A percentile compares a stretch with the other conserved stretches of the same genome.
Conservation (phyloP, 805 yeast genomes). For the Pichia exigua region DNA sequence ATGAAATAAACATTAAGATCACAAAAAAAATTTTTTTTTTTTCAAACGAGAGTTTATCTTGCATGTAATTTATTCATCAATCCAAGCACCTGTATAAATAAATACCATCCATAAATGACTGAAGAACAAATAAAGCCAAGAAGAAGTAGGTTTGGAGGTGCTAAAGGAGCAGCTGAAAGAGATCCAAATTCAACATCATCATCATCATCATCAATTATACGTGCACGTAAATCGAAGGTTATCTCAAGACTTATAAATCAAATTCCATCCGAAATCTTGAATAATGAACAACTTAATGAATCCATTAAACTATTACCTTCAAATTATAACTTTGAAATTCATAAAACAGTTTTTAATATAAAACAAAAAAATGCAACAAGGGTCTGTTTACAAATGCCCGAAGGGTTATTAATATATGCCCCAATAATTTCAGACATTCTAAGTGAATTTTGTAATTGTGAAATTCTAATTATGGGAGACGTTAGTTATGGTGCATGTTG, state of each 20-base stretch:
- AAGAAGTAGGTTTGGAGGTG: constrained; percentile 25
- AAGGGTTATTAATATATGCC: constrained; percentile 84
- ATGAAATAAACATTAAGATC: background rate
- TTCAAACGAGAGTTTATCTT: background rate
- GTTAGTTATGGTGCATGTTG: constrained; percentile 99
- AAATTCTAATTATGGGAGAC: constrained; percentile 94
- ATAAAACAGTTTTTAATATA: constrained; percentile 92
- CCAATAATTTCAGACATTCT: constrained; percentile 84
- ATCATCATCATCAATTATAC: constrained; percentile 7
- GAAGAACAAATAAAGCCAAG: constrained; percentile 10
- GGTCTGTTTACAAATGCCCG: constrained; percentile 96
- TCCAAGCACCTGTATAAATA: background rate
- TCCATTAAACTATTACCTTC: constrained; percentile 79
- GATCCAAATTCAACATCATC: background rate
- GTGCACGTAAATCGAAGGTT: constrained; percentile 24
- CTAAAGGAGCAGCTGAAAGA: constrained; percentile 6
- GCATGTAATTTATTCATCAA: too few species aligned
- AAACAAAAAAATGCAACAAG: constrained; percentile 64
- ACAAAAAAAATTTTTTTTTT: background rate
- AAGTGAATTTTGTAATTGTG: constrained; percentile 83
- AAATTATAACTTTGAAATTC: constrained; percentile 92
- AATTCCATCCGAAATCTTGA: constrained; percentile 77
- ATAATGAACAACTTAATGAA: constrained; percentile 74
- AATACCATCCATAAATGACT: constrained; percentile 3
- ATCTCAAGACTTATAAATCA: constrained; percentile 68